These are phyloP conservation scores for Dioscorea cayenensis DNA, from an alignment of 116 monocot species.

Conservation along the genomic window DNA sequence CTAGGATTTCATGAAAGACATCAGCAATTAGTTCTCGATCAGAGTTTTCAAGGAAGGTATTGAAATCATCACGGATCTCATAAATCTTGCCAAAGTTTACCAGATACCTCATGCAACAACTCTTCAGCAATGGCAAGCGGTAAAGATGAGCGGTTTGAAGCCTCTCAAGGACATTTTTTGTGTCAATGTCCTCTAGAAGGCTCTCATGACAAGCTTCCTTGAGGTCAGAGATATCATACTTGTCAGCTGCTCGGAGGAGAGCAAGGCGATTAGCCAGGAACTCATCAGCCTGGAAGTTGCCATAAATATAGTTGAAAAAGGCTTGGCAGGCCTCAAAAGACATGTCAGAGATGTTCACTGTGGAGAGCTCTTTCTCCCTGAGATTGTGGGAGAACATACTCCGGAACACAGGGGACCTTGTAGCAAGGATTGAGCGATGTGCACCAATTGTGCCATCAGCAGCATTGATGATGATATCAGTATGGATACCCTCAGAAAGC, in stretches of 20 bases:
- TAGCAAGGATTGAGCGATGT: constrained; percentile 38
- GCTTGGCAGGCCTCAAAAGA: constrained; percentile 30
- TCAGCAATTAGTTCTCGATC: constrained; percentile 39
- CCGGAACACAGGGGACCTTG: constrained; percentile 38
- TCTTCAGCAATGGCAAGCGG: constrained; percentile 27
- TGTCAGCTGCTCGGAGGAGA: constrained; percentile 37
- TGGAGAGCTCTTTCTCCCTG: constrained; percentile 26
- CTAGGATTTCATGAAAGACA: constrained; percentile 34
- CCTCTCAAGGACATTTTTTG: constrained; percentile 37
- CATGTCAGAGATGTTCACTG: constrained; percentile 41
- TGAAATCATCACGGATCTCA: constrained; percentile 28
- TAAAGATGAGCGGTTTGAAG: constrained; percentile 25
- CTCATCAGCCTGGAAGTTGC: constrained; percentile 16
- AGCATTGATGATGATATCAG: constrained; percentile 37
- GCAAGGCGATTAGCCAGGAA: constrained; percentile 29
- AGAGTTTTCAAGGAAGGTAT: constrained; percentile 12
- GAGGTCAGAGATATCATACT: constrained; percentile 34
- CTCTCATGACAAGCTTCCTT: constrained; percentile 35
- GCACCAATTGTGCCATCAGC: constrained; percentile 18
- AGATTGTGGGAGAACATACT: constrained; percentile 46
- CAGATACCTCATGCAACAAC: constrained; percentile 33
- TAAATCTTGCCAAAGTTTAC: constrained; percentile 37
- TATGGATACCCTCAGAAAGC: constrained; percentile 28
- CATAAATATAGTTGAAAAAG: constrained; percentile 36
- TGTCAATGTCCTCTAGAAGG: constrained; percentile 31